Evolutionary conservation across 2,329 filamentous ascomycete genomes (phyloP), one percentile per base, ranked within the genome.

Genomic region (Macrophomina tecta): DNA sequence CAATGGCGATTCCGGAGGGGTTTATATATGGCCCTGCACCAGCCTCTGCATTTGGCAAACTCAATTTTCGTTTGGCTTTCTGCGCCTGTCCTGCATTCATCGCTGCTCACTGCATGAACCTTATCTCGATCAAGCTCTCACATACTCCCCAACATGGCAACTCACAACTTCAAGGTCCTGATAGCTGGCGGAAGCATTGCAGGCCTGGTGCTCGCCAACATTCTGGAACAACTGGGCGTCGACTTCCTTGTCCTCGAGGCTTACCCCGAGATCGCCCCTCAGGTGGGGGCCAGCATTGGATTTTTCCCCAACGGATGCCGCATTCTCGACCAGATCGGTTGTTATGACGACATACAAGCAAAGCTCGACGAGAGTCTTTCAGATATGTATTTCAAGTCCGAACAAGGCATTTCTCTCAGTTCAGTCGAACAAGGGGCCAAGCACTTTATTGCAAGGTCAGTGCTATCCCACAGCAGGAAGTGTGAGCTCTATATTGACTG

Each of bases 201-300:
- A 7, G 65, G 65, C 16, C 46, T 67, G 8, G 30, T 45, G 6
- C 23, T 67, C 16, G 66, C 66, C 5, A 64, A 46, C 32, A 49
- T 40, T 1, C 30, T 67, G 16, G 48, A 67, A 38, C 28, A 58
- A 16, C 30, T 52, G 11, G 48, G 32, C n/a, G 58, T 67, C 40
- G 60, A 64, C 28, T 67, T 55, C 40, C 34, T 67, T 4, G 51
- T 73, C 2, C 64, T 73, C 5, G 72, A 74, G 55, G 64, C 66
- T 7, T 68, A 70, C 9, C 46, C 61, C 0, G 56, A 70, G 1
- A 68, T 73, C 18, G 69, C 70, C 8, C 70, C 73, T 11, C 62
- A 69, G n/a, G 68, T 60, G 5, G 73, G 73, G 2, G 73, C 72
- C 3, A 67, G 66, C 34, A 70, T 74, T 11, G 71, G 65, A 3